Percentiles rank a stretch among this genome's conserved stretches.
Evolutionary conservation across 1,284 basidiomycete genomes (phyloP).

Genomic region (Pisolithus thermaeus): DNA sequence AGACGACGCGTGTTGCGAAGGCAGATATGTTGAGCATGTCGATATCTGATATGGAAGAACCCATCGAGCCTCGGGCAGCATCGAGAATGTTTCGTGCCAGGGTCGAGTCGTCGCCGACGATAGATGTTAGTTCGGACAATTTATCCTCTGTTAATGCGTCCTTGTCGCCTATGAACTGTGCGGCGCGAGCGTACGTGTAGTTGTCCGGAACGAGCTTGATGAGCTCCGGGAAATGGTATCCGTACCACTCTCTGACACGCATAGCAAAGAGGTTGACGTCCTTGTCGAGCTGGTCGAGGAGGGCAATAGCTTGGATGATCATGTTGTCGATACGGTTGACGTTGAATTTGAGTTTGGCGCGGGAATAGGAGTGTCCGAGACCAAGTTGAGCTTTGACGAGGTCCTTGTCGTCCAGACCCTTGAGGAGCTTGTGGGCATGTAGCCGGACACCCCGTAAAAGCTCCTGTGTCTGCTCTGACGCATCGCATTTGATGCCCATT

Average conservation of each 20-base stretch:
- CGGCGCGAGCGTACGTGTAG: slow-evolving; percentile 88
- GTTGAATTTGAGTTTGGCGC: slow-evolving; percentile 99
- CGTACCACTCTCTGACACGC: slow-evolving; percentile 99
- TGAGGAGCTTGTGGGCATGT: slow-evolving; percentile 89
- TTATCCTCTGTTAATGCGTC: slow-evolving; percentile 71
- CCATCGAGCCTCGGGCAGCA: slow-evolving; percentile 93
- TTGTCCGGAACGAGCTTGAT: slow-evolving; percentile 94
- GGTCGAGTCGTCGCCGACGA: slow-evolving; percentile 85
- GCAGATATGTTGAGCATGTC: slow-evolving; percentile 96
- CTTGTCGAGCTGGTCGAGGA: slow-evolving; percentile 99
- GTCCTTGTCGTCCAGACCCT: slow-evolving; percentile 86
- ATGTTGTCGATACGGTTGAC: slow-evolving; percentile 99
- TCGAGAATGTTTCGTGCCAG: slow-evolving; percentile 93
- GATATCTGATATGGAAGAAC: slow-evolving; percentile 85
- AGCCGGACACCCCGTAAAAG: slow-evolving; percentile 91
- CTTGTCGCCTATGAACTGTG: slow-evolving; percentile 90
- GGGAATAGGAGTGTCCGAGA: slow-evolving; percentile 96
- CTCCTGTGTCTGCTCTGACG: slow-evolving; percentile 83
- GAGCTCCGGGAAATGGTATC: slow-evolving; percentile 99
- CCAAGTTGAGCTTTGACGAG: slow-evolving; percentile 92
- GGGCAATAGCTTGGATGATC: slow-evolving; percentile 99
- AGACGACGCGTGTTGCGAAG: slow-evolving; percentile 89
- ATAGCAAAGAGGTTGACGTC: slow-evolving; percentile 99
- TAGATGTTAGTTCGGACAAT: slow-evolving; percentile 74
- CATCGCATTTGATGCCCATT: slow-evolving; percentile 79